Percentiles rank a stretch among this genome's conserved stretches.
These are phyloP conservation scores for Pseudogymnoascus pannorum DNA, from an alignment of 2,329 filamentous ascomycete species.

Conservation along the genomic window DNA sequence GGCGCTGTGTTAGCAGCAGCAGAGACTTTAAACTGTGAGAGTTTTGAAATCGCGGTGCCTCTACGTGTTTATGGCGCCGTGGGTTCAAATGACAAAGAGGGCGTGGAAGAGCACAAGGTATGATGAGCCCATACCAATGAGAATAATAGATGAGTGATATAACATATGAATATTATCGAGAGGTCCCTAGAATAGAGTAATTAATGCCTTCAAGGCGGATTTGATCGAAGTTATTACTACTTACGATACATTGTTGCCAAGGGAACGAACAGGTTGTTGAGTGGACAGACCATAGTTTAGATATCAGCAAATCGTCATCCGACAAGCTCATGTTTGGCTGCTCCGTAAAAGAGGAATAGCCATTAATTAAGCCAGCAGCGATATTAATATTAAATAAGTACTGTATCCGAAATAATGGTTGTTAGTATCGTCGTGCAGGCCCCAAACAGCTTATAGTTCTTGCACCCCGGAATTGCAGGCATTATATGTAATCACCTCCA, in stretches of 20 bases:
- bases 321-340: background rate
- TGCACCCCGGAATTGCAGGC: conserved; percentile 6
- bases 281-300: background rate
- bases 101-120: background rate
- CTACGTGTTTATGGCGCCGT: conserved; percentile 66
- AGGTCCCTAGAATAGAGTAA: background rate
- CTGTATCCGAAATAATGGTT: background rate
- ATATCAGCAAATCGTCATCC: conserved; percentile 5
- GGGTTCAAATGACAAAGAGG: conserved; percentile 22
- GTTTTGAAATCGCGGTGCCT: conserved; percentile 82
- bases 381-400: background rate
- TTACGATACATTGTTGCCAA: conserved; percentile 4
- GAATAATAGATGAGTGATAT: background rate
- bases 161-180: background rate
- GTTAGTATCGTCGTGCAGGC: background rate
- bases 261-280: background rate
- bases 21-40: conserved; percentile 75
- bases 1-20: conserved; percentile 70
- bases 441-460: conserved; percentile 7
- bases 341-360: background rate
- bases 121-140: background rate
- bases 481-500: conserved; percentile 9
- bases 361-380: background rate
- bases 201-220: background rate
- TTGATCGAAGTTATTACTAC: background rate